phyloP scores from a whole-genome alignment of 179 eudicot genomes.

The Spinacia oleracea region DNA sequence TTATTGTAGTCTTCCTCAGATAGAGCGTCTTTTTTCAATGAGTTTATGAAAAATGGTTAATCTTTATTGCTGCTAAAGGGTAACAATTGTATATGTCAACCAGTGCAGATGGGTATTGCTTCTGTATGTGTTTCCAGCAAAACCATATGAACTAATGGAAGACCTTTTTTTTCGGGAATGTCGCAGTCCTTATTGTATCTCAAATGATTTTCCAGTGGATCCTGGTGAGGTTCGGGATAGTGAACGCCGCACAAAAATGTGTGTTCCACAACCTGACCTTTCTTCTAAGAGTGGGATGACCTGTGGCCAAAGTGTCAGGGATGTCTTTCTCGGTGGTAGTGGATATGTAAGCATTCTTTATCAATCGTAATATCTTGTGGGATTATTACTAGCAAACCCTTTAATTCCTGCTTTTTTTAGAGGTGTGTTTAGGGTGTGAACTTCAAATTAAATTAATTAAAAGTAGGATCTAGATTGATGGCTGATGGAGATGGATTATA shows the following conservation, averaged over 20 bases:
- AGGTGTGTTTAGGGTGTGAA: too few relatives aligned
- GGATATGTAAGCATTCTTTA: slow-evolving; percentile 75
- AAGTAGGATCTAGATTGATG: slow-evolving; percentile 76
- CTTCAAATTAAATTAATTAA: too few relatives aligned
- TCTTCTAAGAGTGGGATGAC: slow-evolving; percentile 69
- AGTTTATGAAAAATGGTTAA: neutral
- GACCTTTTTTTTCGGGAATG: slow-evolving; percentile 64
- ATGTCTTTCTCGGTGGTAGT: slow-evolving; percentile 88
- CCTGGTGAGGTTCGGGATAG: slow-evolving; percentile 98
- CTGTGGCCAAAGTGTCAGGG: slow-evolving; percentile 84
- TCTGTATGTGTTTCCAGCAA: slow-evolving; percentile 89
- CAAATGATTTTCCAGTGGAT: slow-evolving; percentile 84
- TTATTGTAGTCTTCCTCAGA: neutral
- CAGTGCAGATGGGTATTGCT: slow-evolving; percentile 98
- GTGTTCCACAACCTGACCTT: slow-evolving; percentile 82
- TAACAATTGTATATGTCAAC: slow-evolving; percentile 44
- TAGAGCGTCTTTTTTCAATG: neutral
- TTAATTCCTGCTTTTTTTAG: neutral
- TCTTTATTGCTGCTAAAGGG: slow-evolving; percentile 25
- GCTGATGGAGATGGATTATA: slow-evolving; percentile 89
- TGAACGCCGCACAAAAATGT: slow-evolving; percentile 88
- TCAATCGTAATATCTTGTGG: neutral
- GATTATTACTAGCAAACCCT: neutral
- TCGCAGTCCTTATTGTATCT: slow-evolving; percentile 88
- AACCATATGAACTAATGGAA: slow-evolving; percentile 88